Conservation (phyloP, 2,329 filamentous ascomycete genomes). For the Bipolaris cookei region DNA sequence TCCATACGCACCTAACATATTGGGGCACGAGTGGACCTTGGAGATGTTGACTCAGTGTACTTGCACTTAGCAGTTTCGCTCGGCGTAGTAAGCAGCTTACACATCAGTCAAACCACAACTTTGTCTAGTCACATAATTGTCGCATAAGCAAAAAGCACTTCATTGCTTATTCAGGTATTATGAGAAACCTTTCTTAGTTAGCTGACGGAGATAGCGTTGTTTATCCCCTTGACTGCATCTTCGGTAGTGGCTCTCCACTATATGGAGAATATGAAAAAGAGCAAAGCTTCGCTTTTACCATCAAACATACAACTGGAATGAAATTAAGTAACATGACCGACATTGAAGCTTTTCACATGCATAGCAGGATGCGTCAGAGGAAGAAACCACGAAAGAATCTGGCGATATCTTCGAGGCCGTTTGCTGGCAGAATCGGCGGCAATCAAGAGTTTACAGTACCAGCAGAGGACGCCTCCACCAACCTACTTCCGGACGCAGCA, state of each 20-base stretch:
- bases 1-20: too few relatives aligned
- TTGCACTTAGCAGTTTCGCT: neutral
- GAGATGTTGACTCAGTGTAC: neutral
- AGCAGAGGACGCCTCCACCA: neutral
- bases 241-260: neutral
- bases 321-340: neutral
- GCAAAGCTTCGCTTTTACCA: neutral
- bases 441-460: neutral
- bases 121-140: neutral
- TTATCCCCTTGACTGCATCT: too few relatives aligned
- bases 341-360: neutral
- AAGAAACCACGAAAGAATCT: neutral
- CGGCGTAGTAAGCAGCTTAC: slow-evolving; percentile 2
- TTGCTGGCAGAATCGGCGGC: neutral
- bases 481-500: neutral
- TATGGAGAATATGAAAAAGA: neutral
- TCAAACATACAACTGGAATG: neutral
- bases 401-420: neutral
- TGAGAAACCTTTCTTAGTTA: neutral
- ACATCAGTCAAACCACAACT: neutral
- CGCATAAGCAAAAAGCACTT: neutral
- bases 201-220: neutral
- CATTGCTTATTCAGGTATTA: neutral
- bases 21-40: neutral
- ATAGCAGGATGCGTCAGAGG: neutral